Evolutionary conservation across 1,284 basidiomycete genomes (phyloP), one percentile per base, ranked within the genome.

Genomic region (Omphalotus olearius): DNA sequence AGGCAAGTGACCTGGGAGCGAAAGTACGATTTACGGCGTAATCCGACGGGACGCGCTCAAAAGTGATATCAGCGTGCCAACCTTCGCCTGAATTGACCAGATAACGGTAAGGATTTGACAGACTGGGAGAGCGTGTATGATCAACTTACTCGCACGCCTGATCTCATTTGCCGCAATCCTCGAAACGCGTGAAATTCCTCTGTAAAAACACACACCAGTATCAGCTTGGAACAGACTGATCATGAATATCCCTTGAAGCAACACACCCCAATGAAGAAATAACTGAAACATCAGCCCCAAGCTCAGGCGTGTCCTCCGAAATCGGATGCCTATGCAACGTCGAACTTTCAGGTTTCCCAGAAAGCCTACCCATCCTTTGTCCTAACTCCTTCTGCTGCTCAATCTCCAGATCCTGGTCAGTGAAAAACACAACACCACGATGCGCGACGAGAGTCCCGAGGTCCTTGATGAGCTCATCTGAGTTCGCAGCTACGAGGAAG

Each of bases 391-490:
- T 66, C 58, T 72, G 70, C 52, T 69, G 62, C 18, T 67, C 61
- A 36, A 70, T 60, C 5, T 56, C 63, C 52, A 71, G 57, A 56
- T 70, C 66, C 53, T 72, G 70, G 17, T 76, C 69, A 17, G 78
- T 73, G 75, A 90, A 86, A 69, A 88, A 87, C 25, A 85, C 83
- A 43, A 88, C 86, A 10, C 85, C 84, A 37, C 85, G 80, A 53
- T 85, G 78, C 2, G 84, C 80, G 51, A 88, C 73, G 46, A 82
- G 72, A 3, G 73, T 74, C 0, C 81, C 81, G 0, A 72, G 63
- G 46, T 70, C 70, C 44, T 64, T 67, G 52, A 71, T 60, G 46
- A 65, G 52, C 30, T 65, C 60, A 49, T 68, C 66, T 9, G 68
- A 61, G 52, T 69, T 65, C 13, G 60, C 55, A 9, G 63, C 62